Percentiles rank a stretch among this genome's conserved stretches.
These are phyloP conservation scores for Podospora comata DNA, from an alignment of 495 filamentous ascomycete species.

Conservation along the genomic window DNA sequence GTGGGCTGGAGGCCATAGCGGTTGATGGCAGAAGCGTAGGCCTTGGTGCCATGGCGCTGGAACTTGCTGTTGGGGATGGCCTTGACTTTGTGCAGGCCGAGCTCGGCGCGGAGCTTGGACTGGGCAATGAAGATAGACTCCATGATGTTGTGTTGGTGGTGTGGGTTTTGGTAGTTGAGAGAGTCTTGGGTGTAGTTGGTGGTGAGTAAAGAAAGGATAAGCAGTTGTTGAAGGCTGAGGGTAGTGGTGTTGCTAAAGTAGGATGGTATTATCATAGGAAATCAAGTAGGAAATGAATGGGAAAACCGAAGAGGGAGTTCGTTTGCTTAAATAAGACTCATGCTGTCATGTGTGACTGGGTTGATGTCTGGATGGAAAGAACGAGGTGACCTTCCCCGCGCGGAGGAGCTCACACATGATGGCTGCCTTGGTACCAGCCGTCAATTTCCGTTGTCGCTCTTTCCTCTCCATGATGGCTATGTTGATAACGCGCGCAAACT, in stretches of 20 bases:
- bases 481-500: neutral
- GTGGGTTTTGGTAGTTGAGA: neutral
- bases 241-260: neutral
- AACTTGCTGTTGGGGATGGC: constrained; percentile 59
- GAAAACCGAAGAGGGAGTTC: neutral
- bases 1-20: constrained; percentile 72
- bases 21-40: constrained; percentile 65
- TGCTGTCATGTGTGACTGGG: neutral
- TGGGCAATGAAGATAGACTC: constrained; percentile 35
- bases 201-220: neutral
- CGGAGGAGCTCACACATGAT: neutral
- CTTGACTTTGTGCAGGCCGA: constrained; percentile 50
- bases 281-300: neutral
- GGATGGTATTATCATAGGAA: neutral
- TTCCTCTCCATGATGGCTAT: neutral
- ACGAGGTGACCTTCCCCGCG: neutral
- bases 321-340: neutral
- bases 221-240: neutral
- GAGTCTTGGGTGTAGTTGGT: neutral
- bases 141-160: constrained; percentile 25
- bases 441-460: neutral
- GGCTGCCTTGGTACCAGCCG: neutral
- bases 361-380: neutral
- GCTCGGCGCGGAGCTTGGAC: constrained; percentile 32
- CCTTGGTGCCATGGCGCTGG: constrained; percentile 64